Evolutionary conservation across 805 yeast species (phyloP), one percentile per base, ranked within the genome.

Genomic region (Hanseniaspora taiwanica): DNA sequence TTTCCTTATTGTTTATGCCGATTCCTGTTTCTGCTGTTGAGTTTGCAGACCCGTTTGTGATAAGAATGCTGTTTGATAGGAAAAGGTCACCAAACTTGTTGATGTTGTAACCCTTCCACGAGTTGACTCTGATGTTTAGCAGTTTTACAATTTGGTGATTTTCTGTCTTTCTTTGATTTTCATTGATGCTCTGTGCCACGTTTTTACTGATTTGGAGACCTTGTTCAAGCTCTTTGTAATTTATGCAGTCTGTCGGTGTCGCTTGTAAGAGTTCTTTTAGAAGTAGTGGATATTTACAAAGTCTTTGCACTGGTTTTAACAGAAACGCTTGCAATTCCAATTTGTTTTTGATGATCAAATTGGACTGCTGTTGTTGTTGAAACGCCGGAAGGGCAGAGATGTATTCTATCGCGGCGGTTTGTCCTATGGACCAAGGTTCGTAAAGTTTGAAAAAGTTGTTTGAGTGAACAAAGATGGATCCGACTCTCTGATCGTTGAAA

Each of bases 381-480:
- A 58, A 47, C 20, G 56, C 57, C 5, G 44, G 44, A 9, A 41
- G 19, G 10, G 60, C 53, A 35, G 68, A 66, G 29, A 91, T 81
- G 41, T 85, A 71, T 42, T 84, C 94, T 34, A 84, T 72, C 1
- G 97, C 96, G 3, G 84, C 76, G 48, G 76, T 75, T 59, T 85
- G 96, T 43, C 89, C 89, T 40, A 86, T 69, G 20, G 96, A 83
- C 89, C 95, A 91, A 6, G 94, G 86, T 58, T 86, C 95, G 60
- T 91, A 91, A 8, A 84, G 75, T 46, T 76, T 78, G 63, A 91
- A 91, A 21, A 86, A 89, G 27, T 77, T 75, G 25, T 87, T 82
- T 9, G 91, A 83, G 58, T 81, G 93, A 44, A 82, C 68, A 57
- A 91, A 89, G 1, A 87, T 70, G 1, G 94, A 81, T 2, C 97